Conservation (phyloP, 257 asterid genomes). For the Ajuga chamaepitys region DNA sequence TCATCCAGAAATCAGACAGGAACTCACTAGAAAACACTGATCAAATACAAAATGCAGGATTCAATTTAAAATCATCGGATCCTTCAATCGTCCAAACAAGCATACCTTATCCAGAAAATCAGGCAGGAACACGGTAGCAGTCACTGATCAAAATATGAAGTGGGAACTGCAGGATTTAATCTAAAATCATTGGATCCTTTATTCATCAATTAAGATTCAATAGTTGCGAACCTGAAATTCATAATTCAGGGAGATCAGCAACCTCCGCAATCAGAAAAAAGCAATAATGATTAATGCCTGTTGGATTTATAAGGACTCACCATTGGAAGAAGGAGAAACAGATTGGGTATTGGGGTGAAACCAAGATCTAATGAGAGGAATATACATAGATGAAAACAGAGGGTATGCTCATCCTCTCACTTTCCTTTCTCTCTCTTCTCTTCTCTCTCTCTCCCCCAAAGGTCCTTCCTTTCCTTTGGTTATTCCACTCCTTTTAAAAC, state of each 20-base stretch:
- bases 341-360: conserved; percentile 30
- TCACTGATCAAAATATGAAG: conserved; percentile 46
- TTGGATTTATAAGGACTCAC: conserved; percentile 25
- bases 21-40: conserved; percentile 44
- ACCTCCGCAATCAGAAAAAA: conserved; percentile 22
- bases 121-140: conserved; percentile 50
- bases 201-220: conserved; percentile 50
- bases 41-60: conserved; percentile 48
- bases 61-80: conserved; percentile 55
- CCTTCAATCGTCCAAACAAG: conserved; percentile 43
- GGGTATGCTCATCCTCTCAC: conserved; percentile 57
- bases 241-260: conserved; percentile 52
- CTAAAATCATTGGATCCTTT: conserved; percentile 59
- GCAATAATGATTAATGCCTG: conserved; percentile 5
- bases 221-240: conserved; percentile 27
- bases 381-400: conserved; percentile 49
- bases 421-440: conserved; percentile 38
- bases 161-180: conserved; percentile 45
- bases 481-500: conserved; percentile 38
- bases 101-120: conserved; percentile 66
- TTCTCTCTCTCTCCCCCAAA: conserved; percentile 22
- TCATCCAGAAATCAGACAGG: conserved; percentile 68
- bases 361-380: conserved; percentile 70
- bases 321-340: conserved; percentile 26
- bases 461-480: conserved; percentile 36